Conservation (phyloP, 2,329 filamentous ascomycete genomes). For the Sporothrix phasma region DNA sequence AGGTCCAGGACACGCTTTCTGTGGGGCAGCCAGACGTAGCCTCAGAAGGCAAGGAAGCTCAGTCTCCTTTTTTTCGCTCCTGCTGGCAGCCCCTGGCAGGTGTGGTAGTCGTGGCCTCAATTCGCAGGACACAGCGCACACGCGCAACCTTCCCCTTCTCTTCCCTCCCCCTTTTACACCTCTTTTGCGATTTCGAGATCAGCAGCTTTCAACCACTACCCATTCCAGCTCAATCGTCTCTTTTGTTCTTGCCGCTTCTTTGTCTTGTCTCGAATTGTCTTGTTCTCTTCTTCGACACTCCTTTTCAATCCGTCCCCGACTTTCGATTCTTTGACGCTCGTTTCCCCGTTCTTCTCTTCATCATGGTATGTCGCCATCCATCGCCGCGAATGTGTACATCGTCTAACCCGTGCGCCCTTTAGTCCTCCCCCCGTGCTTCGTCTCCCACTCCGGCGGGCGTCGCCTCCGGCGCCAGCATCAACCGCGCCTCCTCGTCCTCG, state of each 20-base stretch:
- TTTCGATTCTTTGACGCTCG: background rate
- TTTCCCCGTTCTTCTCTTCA: background rate
- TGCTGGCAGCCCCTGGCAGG: background rate
- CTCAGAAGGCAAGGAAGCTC: background rate
- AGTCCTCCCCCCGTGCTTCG: conserved; percentile 51
- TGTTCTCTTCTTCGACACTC: background rate
- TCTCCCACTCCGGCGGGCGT: conserved; percentile 44
- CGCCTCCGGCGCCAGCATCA: conserved; percentile 58
- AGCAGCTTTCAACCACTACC: background rate
- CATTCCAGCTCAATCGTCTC: background rate
- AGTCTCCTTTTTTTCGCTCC: background rate
- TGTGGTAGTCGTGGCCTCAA: conserved; percentile 13
- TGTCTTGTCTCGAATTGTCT: background rate
- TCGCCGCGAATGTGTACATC: background rate
- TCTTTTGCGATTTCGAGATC: background rate
- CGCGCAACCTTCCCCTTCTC: background rate
- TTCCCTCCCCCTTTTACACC: background rate
- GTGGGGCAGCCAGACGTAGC: background rate
- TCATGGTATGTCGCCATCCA: background rate
- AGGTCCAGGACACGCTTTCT: background rate
- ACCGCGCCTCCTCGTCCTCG: conserved; percentile 70
- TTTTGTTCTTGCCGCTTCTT: background rate
- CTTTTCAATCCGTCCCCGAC: background rate
- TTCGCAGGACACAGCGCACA: background rate
- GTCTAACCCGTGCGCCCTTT: background rate